Base-by-base conservation (phyloP, 257 asterid species). In the Solanum stenotomum region DNA sequence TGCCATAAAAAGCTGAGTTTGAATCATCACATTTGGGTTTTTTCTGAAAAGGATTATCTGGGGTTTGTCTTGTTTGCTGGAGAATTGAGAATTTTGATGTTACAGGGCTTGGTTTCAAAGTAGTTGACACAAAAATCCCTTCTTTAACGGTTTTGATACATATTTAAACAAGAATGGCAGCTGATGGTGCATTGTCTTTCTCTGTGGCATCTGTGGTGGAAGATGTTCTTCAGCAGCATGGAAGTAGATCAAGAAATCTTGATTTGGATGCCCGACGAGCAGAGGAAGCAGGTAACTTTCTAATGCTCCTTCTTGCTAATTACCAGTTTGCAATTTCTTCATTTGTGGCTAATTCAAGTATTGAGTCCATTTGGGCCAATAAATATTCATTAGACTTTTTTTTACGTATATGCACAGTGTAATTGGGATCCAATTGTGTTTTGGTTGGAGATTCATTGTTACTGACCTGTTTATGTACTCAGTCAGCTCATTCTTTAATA, bases 191-290 rank as follows among this genome's bases (percentile, higher is more conserved):
- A 87, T 89, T 94, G 84, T 88, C 95, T 85, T 95, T 95, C 92
- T 97, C 99, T 7, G 98, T 90, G 89, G 98, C 97, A 67, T 96
- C 99, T 34, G 93, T 96, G 82, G 98, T 96, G 91, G 99, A 96
- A 93, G 97, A 92, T 93, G 98, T 97, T 88, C 98, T 97, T 87
- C 98, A 97, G 86, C 99, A 95, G 93, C 99, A 95, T 87, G 98
- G 95, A n/a, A 91, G 82, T 87, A 92, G 94, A 91, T 92, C 98
- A 35, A 92, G 96, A 25, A 90, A 59, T 88, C 95, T 97, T 34
- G 99, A 97, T 96, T 94, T 94, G 74, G 98, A 97, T 86, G 96
- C 98, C 37, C 95, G 98, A 22, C 91, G 98, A 88, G 98, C 98
- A 16, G 97, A 94, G 88, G 99, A 95, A 94, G 97, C 98, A 46